phyloP scores from a whole-genome alignment of 441 rosid genomes.

The Flueggea neowawraea region DNA sequence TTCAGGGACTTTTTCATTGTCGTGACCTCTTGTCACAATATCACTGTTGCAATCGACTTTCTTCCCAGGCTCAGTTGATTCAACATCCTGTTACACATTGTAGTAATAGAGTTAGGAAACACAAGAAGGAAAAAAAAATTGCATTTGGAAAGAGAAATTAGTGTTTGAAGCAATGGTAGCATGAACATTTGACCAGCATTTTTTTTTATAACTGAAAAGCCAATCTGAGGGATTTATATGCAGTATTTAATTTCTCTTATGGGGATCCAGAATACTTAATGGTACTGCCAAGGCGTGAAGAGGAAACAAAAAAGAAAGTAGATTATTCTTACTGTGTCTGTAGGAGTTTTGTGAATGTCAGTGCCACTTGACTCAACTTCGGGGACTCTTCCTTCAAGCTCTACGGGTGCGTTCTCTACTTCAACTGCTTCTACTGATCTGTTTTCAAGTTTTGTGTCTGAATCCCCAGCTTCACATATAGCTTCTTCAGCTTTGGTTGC shows the following conservation, averaged over 20 bases:
- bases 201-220: neutral
- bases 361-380: conserved; percentile 14
- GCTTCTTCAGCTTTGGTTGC: no score
- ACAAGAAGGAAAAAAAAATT: no score
- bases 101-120: conserved; percentile 16
- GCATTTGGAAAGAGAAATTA: neutral
- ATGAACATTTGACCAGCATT: neutral
- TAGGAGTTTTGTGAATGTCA: conserved; percentile 1
- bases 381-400: neutral
- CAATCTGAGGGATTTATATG: no score
- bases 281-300: neutral
- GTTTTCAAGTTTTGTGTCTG: no score
- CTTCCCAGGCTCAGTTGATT: conserved; percentile 18
- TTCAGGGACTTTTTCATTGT: conserved; percentile 16
- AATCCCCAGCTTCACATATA: no score
- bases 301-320: neutral
- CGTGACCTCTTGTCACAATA: conserved; percentile 23
- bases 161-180: neutral
- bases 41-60: conserved; percentile 19
- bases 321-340: conserved; percentile 22
- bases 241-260: no score
- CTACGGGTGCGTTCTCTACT: no score
- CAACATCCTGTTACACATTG: conserved; percentile 26
- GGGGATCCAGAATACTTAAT: no score
- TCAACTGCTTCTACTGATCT: no score